Percentiles rank a stretch among this genome's conserved stretches.
Evolutionary conservation across 139 green algal genomes (phyloP).

Genomic region (Tetraselmis chui): DNA sequence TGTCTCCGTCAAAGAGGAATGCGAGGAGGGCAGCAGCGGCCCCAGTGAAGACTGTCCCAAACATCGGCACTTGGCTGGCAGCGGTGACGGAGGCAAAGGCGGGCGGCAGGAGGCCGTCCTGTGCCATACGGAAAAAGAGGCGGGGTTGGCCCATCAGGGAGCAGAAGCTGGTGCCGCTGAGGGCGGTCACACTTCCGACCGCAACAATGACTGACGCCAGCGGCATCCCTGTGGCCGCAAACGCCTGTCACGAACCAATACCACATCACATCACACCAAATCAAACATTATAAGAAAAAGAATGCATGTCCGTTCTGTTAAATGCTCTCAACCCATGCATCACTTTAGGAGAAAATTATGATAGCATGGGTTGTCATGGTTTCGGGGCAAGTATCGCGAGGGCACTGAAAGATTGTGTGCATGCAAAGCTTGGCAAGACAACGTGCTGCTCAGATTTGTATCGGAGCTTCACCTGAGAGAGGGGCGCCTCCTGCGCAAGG

Average conservation of each 20-base stretch:
- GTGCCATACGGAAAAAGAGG: slow-evolving; percentile 4
- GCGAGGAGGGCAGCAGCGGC: neutral
- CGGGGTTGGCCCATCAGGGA: slow-evolving; percentile 4
- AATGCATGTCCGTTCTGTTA: too few species aligned
- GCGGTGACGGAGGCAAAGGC: neutral
- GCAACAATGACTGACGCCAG: slow-evolving; percentile 2
- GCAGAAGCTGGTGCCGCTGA: slow-evolving; percentile 8
- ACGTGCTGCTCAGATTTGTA: too few species aligned
- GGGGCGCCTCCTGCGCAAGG: neutral
- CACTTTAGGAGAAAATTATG: too few species aligned
- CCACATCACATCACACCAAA: too few species aligned
- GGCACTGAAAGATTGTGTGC: too few species aligned
- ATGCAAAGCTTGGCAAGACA: too few species aligned
- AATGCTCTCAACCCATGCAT: too few species aligned
- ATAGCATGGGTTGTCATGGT: too few species aligned
- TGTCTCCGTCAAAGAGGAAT: neutral
- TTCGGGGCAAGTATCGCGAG: too few species aligned
- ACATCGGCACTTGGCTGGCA: neutral
- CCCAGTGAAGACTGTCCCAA: neutral
- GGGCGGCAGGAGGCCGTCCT: slow-evolving; percentile 9
- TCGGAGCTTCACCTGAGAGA: slow-evolving; percentile 3
- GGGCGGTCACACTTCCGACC: neutral
- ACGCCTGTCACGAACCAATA: too few species aligned
- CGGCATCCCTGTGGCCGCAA: neutral
- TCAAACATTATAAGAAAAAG: too few species aligned